A percentile compares a stretch with the other conserved stretches of the same genome.
Evolutionary conservation across 371 early-diverging fungal species (phyloP).

Genomic region (Rhizomucor miehei): DNA sequence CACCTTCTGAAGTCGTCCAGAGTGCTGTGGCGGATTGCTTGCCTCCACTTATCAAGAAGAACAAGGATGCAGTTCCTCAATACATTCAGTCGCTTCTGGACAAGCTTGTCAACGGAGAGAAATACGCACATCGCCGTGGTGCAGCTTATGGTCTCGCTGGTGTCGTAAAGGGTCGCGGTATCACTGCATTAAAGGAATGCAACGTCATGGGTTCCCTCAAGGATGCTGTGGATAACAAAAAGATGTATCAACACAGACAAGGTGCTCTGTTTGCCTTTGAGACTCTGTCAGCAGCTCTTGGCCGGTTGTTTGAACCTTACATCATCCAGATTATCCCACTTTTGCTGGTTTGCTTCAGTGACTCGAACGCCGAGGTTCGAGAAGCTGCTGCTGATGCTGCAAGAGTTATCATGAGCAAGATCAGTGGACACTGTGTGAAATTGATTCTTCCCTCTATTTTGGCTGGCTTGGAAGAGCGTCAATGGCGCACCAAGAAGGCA

Average conservation of each 20-base stretch:
- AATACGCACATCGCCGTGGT: slow-evolving; percentile 90
- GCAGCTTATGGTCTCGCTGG: slow-evolving; percentile 98
- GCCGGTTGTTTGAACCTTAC: slow-evolving; percentile 97
- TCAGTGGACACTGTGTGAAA: slow-evolving; percentile 96
- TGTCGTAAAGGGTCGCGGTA: slow-evolving; percentile 90
- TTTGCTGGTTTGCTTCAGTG: slow-evolving; percentile 87
- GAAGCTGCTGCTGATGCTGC: slow-evolving; percentile 90
- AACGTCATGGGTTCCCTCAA: slow-evolving; percentile 79
- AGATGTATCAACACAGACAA: slow-evolving; percentile 72
- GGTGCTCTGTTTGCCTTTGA: slow-evolving; percentile 96
- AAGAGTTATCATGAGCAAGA: slow-evolving; percentile 94
- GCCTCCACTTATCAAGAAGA: slow-evolving; percentile 84
- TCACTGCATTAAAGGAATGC: slow-evolving; percentile 81
- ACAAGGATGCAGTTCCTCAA: slow-evolving; percentile 59
- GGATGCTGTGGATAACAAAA: slow-evolving; percentile 81
- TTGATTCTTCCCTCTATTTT: slow-evolving; percentile 90
- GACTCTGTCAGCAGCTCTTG: slow-evolving; percentile 79
- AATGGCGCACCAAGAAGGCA: slow-evolving; percentile 97
- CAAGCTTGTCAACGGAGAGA: slow-evolving; percentile 66
- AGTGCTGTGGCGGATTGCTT: slow-evolving; percentile 91
- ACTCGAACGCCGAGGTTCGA: slow-evolving; percentile 82
- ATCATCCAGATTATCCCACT: slow-evolving; percentile 90
- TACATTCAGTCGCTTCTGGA: slow-evolving; percentile 70
- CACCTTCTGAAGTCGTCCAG: slow-evolving; percentile 96
- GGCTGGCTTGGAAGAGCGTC: slow-evolving; percentile 81